phyloP scores from a whole-genome alignment of 495 filamentous ascomycete species.

The Mytilinidion resinicola region DNA sequence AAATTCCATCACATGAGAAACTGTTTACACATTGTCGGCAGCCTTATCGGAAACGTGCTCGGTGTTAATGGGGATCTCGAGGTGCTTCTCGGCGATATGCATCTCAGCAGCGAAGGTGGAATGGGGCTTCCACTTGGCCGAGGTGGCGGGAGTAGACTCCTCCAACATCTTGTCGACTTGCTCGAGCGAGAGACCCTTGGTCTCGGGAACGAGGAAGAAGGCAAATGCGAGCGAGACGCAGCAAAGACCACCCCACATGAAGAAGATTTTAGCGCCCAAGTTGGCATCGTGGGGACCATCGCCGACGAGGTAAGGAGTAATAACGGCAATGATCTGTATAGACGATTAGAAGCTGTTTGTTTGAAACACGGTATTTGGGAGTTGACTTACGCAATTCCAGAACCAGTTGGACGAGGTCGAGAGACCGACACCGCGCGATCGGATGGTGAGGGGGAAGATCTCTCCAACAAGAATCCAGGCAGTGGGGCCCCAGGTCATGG shows the following conservation, averaged over 20 bases:
- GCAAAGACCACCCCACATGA: conserved; percentile 71
- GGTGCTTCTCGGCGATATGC: conserved; percentile 45
- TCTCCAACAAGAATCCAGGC: conserved; percentile 85
- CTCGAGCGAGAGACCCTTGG: conserved; percentile 81
- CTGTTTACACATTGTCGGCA: not conserved
- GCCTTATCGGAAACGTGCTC: conserved; percentile 1
- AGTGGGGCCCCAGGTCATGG: conserved; percentile 43
- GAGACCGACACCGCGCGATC: conserved; percentile 70
- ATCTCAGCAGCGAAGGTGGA: conserved; percentile 62
- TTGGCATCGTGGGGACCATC: conserved; percentile 48
- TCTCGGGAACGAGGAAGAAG: conserved; percentile 74
- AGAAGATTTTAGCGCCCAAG: conserved; percentile 69
- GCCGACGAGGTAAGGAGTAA: conserved; percentile 76
- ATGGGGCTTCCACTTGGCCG: conserved; percentile 63
- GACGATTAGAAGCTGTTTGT: not conserved
- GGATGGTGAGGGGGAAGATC: conserved; percentile 79
- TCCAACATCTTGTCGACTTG: conserved; percentile 89
- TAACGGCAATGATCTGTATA: conserved; percentile 53
- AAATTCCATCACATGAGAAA: no score
- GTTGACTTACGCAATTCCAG: conserved; percentile 52
- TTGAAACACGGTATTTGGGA: not conserved
- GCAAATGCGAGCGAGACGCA: conserved; percentile 58
- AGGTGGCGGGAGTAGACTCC: conserved; percentile 66
- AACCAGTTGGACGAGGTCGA: conserved; percentile 86
- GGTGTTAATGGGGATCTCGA: conserved; percentile 16